Base-by-base conservation (phyloP, 2,329 filamentous ascomycete species). In the Colletotrichum sp. region DNA sequence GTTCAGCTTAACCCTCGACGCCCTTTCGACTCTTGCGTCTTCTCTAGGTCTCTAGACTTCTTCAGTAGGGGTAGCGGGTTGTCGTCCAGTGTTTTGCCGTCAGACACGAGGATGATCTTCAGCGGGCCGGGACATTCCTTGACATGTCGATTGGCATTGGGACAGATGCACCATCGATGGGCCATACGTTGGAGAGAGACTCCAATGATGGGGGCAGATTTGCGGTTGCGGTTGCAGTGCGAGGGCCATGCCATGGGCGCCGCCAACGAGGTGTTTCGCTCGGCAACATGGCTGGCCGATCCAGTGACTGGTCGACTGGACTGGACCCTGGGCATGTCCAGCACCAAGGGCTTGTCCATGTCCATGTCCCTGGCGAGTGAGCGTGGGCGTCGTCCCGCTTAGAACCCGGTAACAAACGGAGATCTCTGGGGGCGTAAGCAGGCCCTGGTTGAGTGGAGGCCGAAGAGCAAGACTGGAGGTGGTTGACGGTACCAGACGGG, bases 51-150 rank as follows among this genome's bases (percentile, higher is more conserved):
- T 52, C 44, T 52, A 21, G 44, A 52, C 44, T 52, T 52, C 44
- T 21, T 6, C n/a, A 52, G 44, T 52, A 52, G 36, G 39, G 64
- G 36, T 32, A 64, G 62, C 21, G 44, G 44, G 44, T 21, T 52
- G 21, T 71, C 72, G 60, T 71, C 49, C 72, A 75, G 44, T 66
- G 39, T 72, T 39, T 68, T 68, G 55, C 63, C 39, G 55, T 73
- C 71, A 68, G 64, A 59, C 55, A 71, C 63, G 63, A 57, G 30
- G 18, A 73, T 64, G 73, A 69, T 76, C 73, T 76, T 76, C 73
- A 76, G 73, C 73, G 70, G 73, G 57, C 39, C 73, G 73, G 64
- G 26, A 69, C 70, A 68, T 76, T 55, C 73, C 73, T 68, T 68
- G 70, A 36, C 70, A 73, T 64, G 36, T 59, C 24, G 49, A 18